Conservation (phyloP, 2,329 filamentous ascomycete species). For the Xylariaceae sp. region DNA sequence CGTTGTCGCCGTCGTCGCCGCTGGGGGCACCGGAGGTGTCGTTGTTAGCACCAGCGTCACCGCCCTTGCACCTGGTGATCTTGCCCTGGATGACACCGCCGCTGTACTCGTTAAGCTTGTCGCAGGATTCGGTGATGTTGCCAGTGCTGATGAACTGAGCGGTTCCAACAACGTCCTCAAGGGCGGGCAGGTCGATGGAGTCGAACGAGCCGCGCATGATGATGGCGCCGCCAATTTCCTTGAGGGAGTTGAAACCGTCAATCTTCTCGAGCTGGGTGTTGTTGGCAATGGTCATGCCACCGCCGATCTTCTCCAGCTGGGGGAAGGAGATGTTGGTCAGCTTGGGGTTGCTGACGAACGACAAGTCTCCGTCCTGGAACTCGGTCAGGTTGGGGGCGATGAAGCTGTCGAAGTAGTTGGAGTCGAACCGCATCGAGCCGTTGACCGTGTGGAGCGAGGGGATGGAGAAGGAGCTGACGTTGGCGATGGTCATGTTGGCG, state of each 20-base stretch:
- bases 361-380: slow-evolving; percentile 54
- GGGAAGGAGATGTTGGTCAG: slow-evolving; percentile 73
- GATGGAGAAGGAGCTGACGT: slow-evolving; percentile 67
- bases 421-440: slow-evolving; percentile 78
- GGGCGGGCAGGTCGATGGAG: slow-evolving; percentile 59
- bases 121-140: slow-evolving; percentile 53
- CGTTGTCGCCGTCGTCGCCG: slow-evolving; percentile 21
- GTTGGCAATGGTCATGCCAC: slow-evolving; percentile 79
- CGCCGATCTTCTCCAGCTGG: slow-evolving; percentile 60
- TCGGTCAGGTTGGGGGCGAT: slow-evolving; percentile 64
- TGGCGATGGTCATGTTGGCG: slow-evolving; percentile 75
- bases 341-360: slow-evolving; percentile 57
- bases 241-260: slow-evolving; percentile 61
- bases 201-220: slow-evolving; percentile 81
- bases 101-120: slow-evolving; percentile 43
- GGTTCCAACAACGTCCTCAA: slow-evolving; percentile 64
- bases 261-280: slow-evolving; percentile 70
- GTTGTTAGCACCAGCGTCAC: slow-evolving; percentile 49
- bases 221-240: slow-evolving; percentile 71
- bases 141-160: slow-evolving; percentile 65
- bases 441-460: slow-evolving; percentile 69
- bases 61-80: slow-evolving; percentile 42
- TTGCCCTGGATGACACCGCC: slow-evolving; percentile 44
- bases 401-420: slow-evolving; percentile 63
- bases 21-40: slow-evolving; percentile 30